Conservation (phyloP, 192 early-diverging fungal species). For the Oehlia diaphana region DNA sequence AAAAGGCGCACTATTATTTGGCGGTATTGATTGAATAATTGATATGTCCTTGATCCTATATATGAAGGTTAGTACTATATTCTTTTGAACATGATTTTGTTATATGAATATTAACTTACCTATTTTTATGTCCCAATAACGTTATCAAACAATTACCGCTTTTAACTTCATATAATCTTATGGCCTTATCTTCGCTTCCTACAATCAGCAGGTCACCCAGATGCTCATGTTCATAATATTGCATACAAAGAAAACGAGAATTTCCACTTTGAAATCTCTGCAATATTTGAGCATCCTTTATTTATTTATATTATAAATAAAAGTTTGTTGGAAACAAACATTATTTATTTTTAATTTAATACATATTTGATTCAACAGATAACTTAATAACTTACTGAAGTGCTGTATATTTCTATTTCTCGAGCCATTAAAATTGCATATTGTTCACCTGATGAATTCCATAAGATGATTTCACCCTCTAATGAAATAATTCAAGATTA, state of each 20-base stretch:
- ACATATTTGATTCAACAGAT: background rate
- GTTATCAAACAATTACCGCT: constrained; percentile 47
- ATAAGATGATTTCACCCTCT: constrained; percentile 55
- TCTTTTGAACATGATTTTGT: constrained; percentile 35
- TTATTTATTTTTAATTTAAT: background rate
- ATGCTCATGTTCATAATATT: constrained; percentile 36
- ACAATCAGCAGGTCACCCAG: constrained; percentile 51
- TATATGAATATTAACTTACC: constrained; percentile 45
- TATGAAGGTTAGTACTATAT: constrained; percentile 44
- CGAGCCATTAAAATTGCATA: constrained; percentile 61
- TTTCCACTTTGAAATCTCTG: constrained; percentile 21
- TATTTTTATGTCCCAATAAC: constrained; percentile 45
- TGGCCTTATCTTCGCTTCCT: constrained; percentile 62
- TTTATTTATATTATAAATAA: background rate
- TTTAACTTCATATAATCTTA: constrained; percentile 52
- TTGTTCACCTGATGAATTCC: constrained; percentile 56
- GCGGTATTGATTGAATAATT: constrained; percentile 29
- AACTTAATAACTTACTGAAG: constrained; percentile 53
- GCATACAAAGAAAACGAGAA: constrained; percentile 40
- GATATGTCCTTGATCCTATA: constrained; percentile 47
- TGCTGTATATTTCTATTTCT: constrained; percentile 55
- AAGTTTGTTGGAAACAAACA: background rate
- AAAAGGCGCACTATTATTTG: constrained; percentile 22
- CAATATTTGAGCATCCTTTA: background rate
- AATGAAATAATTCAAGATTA: constrained; percentile 16